These are phyloP conservation scores for Gynochthodes officinalis DNA, from an alignment of 257 asterid species.

Conservation along the genomic window DNA sequence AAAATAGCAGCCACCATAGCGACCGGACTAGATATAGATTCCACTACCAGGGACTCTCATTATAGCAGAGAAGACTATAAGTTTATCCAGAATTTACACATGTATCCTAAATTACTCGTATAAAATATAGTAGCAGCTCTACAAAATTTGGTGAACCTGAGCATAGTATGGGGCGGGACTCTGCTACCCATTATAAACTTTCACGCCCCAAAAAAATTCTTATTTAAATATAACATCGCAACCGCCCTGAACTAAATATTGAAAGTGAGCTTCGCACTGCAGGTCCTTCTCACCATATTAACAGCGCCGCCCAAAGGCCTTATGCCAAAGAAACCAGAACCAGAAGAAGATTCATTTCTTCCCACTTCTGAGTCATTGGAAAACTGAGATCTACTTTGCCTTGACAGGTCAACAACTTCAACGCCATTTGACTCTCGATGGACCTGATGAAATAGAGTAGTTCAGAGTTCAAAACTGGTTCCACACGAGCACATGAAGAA, in stretches of 20 bases:
- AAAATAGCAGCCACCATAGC: no score
- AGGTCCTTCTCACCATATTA: constrained; percentile 48
- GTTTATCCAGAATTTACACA: constrained; percentile 2
- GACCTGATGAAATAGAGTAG: constrained; percentile 30
- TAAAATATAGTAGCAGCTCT: constrained; percentile 12
- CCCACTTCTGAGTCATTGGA: constrained; percentile 36
- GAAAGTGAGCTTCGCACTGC: constrained; percentile 47
- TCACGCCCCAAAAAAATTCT: constrained; percentile 6
- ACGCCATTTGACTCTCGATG: constrained; percentile 38
- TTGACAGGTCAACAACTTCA: constrained; percentile 18
- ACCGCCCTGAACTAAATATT: no score
- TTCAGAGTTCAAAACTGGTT: constrained; percentile 1
- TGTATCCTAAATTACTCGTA: constrained; percentile 12
- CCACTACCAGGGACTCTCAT: background rate
- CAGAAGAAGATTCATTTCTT: constrained; percentile 26
- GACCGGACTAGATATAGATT: no score
- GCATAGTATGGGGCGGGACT: background rate
- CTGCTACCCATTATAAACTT: constrained; percentile 12
- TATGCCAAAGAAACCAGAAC: constrained; percentile 37
- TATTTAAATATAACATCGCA: no score
- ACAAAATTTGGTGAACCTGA: constrained; percentile 33
- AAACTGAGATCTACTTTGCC: constrained; percentile 28
- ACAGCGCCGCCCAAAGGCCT: constrained; percentile 31
- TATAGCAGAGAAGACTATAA: background rate
- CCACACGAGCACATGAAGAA: background rate